Conservation (phyloP, 2,329 filamentous ascomycete species). For the Alternaria metachromatica region DNA sequence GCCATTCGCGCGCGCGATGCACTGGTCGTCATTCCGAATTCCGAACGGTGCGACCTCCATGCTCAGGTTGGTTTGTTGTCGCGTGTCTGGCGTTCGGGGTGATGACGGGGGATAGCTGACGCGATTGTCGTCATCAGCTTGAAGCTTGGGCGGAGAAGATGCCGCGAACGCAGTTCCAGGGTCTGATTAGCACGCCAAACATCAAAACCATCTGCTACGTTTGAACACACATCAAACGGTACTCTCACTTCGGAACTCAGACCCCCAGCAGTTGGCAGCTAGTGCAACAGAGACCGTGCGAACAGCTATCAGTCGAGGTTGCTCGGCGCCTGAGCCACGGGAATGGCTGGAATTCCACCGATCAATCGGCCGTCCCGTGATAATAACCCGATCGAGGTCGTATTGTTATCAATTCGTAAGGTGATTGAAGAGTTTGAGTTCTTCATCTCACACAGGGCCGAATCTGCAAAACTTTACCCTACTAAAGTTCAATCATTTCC, state of each 20-base stretch:
- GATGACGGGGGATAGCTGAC: background rate
- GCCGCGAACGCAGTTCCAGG: background rate
- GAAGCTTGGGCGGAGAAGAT: constrained; percentile 3
- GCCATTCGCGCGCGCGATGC: background rate
- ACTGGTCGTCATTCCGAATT: constrained; percentile 3
- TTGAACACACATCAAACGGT: background rate
- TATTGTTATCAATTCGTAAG: background rate
- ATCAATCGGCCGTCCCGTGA: background rate
- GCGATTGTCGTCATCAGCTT: background rate
- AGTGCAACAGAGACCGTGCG: background rate
- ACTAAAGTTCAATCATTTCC: background rate
- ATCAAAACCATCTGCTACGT: background rate
- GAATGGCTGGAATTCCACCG: background rate
- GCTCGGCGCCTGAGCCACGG: background rate
- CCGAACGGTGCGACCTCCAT: background rate
- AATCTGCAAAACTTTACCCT: background rate
- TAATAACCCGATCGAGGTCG: background rate
- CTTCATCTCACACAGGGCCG: background rate
- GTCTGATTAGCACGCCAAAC: background rate
- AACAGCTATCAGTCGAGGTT: background rate
- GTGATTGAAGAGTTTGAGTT: background rate
- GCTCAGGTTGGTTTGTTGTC: background rate
- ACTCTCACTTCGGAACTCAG: background rate
- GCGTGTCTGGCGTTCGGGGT: background rate
- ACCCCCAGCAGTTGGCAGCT: background rate